phyloP scores from a whole-genome alignment of 306 rosid species.

The Citrullus amarus region DNA sequence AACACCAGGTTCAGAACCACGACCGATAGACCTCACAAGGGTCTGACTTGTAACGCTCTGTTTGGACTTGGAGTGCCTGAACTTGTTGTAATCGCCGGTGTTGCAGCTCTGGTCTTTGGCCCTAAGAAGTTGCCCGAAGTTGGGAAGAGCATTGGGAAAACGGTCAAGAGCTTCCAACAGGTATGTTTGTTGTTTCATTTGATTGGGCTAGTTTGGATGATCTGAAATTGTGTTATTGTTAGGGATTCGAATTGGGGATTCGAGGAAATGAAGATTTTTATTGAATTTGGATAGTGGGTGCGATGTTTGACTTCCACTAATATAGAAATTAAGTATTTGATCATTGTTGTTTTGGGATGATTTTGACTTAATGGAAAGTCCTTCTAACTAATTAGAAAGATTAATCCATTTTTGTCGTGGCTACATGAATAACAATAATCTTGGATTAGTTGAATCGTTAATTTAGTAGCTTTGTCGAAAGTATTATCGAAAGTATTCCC shows the following conservation, averaged over 20 bases:
- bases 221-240: neutral
- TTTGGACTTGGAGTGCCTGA: conserved; percentile 94
- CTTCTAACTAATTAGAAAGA: neutral
- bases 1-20: conserved; percentile 20
- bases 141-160: conserved; percentile 91
- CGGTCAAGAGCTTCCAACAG: conserved; percentile 96
- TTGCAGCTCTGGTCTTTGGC: conserved; percentile 84
- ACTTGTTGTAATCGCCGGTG: conserved; percentile 81
- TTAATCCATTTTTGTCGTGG: neutral
- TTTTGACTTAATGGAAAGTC: neutral
- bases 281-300: neutral
- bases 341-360: neutral
- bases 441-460: neutral
- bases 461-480: too few species aligned
- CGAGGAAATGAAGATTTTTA: neutral
- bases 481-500: neutral
- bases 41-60: conserved; percentile 63
- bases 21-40: conserved; percentile 23
- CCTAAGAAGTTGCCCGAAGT: conserved; percentile 93
- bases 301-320: neutral
- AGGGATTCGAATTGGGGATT: neutral
- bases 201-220: neutral
- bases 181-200: conserved; percentile 19
- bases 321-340: neutral
- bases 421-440: neutral